These are phyloP conservation scores for Diplotaxis tenuifolia DNA, from an alignment of 345 rosid genomes.

Conservation along the genomic window DNA sequence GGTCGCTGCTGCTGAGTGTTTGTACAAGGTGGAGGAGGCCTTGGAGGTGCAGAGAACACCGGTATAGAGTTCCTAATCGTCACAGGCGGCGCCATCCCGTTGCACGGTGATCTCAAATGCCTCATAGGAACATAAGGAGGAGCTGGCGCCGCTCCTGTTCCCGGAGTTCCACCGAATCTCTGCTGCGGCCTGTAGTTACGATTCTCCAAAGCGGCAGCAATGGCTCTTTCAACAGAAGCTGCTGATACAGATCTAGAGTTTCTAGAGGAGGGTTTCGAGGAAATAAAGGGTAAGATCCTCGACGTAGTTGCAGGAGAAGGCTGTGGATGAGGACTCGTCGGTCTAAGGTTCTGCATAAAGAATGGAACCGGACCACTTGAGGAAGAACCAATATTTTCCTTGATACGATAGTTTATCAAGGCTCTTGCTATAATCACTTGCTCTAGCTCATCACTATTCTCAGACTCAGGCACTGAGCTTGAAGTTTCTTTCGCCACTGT, in stretches of 20 bases:
- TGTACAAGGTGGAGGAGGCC: constrained; percentile 49
- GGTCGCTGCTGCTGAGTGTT: constrained; percentile 40
- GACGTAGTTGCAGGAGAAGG: constrained; percentile 65
- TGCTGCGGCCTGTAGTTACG: constrained; percentile 42
- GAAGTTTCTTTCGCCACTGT: constrained; percentile 97
- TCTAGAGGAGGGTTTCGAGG: constrained; percentile 59
- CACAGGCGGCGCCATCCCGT: constrained; percentile 81
- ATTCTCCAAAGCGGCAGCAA: constrained; percentile 40
- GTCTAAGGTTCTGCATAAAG: constrained; percentile 62
- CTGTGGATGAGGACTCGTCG: constrained; percentile 91
- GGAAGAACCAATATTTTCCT: constrained; percentile 72
- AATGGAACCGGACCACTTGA: constrained; percentile 58
- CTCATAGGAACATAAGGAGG: constrained; percentile 78
- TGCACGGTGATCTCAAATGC: constrained; percentile 57
- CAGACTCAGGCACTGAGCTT: constrained; percentile 71
- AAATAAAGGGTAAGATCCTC: constrained; percentile 85
- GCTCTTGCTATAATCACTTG: constrained; percentile 92
- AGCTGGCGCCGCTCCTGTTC: constrained; percentile 72
- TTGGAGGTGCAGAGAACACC: constrained; percentile 82
- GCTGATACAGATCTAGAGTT: constrained; percentile 43
- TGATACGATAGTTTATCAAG: constrained; percentile 59
- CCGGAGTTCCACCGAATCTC: constrained; percentile 71
- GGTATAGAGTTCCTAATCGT: constrained; percentile 76
- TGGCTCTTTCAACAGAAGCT: constrained; percentile 16
- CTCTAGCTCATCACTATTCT: constrained; percentile 83